phyloP scores from a whole-genome alignment of 495 filamentous ascomycete species.

The Xylaria bambusicola region DNA sequence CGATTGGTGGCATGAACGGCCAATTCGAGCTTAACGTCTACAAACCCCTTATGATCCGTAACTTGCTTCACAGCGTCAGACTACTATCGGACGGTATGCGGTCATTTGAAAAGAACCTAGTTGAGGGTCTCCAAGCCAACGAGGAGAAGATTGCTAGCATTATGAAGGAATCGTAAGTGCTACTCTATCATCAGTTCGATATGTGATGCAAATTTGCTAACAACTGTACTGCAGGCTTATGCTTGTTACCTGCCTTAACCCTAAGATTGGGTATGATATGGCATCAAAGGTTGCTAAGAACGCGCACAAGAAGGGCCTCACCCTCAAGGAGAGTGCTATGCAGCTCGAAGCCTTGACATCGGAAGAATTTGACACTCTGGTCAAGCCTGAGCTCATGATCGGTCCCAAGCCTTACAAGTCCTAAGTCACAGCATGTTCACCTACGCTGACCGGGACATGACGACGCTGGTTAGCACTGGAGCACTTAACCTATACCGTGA shows the following conservation, averaged over 20 bases:
- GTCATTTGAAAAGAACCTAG: constrained; percentile 91
- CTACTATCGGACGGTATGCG: constrained; percentile 90
- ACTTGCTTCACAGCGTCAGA: constrained; percentile 86
- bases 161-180: constrained; percentile 75
- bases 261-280: constrained; percentile 98
- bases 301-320: constrained; percentile 96
- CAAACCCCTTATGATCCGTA: constrained; percentile 94
- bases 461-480: background rate
- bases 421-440: constrained; percentile 19
- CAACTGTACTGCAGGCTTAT: constrained; percentile 66
- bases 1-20: constrained; percentile 92
- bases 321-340: constrained; percentile 90
- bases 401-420: constrained; percentile 66
- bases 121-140: constrained; percentile 87
- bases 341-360: constrained; percentile 87
- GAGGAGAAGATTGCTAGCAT: constrained; percentile 84
- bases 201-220: background rate
- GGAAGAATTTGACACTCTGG: constrained; percentile 88
- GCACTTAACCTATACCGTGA: background rate
- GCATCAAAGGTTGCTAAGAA: constrained; percentile 98
- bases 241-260: constrained; percentile 98
- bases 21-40: constrained; percentile 99
- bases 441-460: background rate
- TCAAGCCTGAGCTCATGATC: constrained; percentile 96
- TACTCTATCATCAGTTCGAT: background rate